Percentiles rank a stretch among this genome's conserved stretches.
These are phyloP conservation scores for Trichomonas vaginalis DNA, from an alignment of 208 protist species.

Conservation along the genomic window DNA sequence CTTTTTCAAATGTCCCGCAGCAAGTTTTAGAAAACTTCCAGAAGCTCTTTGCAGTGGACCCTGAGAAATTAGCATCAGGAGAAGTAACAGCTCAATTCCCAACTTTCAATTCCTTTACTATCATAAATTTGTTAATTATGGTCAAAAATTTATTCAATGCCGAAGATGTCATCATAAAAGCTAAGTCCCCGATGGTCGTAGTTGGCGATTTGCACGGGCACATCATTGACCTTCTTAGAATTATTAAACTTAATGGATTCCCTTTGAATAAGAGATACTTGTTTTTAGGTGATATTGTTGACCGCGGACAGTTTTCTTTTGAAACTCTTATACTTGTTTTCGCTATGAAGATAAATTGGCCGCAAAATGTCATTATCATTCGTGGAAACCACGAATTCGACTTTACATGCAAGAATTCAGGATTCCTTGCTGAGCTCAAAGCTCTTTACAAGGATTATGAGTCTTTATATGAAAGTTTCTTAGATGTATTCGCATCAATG, in stretches of 20 bases:
- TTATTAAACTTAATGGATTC: neutral
- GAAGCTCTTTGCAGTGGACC: no score
- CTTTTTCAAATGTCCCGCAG: no score
- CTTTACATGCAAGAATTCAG: neutral
- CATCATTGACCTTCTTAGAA: neutral
- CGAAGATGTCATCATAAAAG: neutral
- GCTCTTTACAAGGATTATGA: neutral
- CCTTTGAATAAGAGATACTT: neutral
- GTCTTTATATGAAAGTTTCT: neutral
- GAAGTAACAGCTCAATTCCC: no score
- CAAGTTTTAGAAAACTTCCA: no score
- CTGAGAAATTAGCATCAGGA: no score
- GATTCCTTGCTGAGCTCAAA: neutral
- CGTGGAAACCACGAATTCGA: constrained; percentile 8
- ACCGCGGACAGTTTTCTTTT: neutral
- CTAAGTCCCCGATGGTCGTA: neutral
- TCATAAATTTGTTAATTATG: neutral
- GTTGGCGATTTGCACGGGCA: neutral
- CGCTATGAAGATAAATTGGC: neutral
- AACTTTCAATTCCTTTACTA: no score
- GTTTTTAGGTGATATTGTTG: neutral
- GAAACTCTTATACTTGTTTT: neutral
- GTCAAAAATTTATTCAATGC: neutral
- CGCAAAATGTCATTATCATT: neutral
- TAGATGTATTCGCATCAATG: neutral